Evolutionary conservation across 2,329 filamentous ascomycete species (phyloP).

Genomic region (Hortaea sp.): DNA sequence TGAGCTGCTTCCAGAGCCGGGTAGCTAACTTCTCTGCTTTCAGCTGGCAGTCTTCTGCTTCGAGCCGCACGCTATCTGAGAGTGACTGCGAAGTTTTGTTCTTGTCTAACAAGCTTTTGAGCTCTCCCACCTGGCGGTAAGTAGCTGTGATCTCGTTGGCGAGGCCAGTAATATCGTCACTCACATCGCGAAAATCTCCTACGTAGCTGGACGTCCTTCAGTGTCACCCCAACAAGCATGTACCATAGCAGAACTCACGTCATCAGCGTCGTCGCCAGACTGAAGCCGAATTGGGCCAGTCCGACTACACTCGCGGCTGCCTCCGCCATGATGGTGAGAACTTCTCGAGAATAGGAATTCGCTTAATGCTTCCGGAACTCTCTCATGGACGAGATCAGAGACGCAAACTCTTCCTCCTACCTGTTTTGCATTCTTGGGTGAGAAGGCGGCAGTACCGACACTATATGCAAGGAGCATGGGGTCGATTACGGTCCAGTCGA

Average conservation of each 20-base stretch:
- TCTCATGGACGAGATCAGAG: too few relatives aligned
- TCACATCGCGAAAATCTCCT: constrained; percentile 5
- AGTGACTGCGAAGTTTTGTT: not conserved
- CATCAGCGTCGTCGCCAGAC: constrained; percentile 5
- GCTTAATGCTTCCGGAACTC: too few relatives aligned
- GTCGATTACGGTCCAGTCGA: too few relatives aligned
- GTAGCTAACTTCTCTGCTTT: constrained; percentile 4
- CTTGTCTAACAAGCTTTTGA: constrained; percentile 1
- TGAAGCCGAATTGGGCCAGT: constrained; percentile 6
- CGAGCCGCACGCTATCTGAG: not conserved
- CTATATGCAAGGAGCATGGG: too few relatives aligned
- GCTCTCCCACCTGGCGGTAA: constrained; percentile 6
- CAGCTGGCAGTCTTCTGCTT: constrained; percentile 4
- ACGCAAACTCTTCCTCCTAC: too few relatives aligned
- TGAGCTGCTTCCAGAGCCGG: constrained; percentile 1
- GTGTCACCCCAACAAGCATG: not conserved
- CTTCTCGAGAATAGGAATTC: too few relatives aligned
- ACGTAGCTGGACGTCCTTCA: constrained; percentile 3
- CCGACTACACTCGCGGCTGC: constrained; percentile 6
- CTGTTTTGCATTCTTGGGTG: too few relatives aligned
- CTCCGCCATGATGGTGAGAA: constrained; percentile 11
- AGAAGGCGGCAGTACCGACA: too few relatives aligned
- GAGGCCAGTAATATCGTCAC: constrained; percentile 5
- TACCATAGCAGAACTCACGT: not conserved
- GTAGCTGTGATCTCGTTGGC: constrained; percentile 5